phyloP scores from a whole-genome alignment of 805 yeast genomes.

The Candida tibetensis region DNA sequence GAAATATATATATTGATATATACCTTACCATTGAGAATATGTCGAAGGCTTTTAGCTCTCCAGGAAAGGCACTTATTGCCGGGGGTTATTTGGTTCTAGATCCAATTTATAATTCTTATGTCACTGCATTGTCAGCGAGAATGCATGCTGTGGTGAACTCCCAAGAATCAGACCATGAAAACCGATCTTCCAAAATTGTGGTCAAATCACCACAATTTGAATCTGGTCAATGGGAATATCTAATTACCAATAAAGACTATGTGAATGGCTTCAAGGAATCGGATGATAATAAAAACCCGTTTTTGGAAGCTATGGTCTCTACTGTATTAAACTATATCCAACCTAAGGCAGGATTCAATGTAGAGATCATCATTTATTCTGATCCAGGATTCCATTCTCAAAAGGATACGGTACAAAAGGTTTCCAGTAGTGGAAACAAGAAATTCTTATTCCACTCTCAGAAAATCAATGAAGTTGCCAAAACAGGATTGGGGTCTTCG shows the following conservation, averaged over 20 bases:
- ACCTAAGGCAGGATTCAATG: conserved; percentile 27
- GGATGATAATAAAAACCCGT: conserved; percentile 53
- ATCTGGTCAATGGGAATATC: conserved; percentile 67
- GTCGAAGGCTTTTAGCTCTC: conserved; percentile 73
- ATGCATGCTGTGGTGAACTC: conserved; percentile 69
- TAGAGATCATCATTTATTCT: conserved; percentile 65
- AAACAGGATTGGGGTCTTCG: conserved; percentile 94
- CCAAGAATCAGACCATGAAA: conserved; percentile 5
- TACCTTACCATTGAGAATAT: no score
- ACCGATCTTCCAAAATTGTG: conserved; percentile 24
- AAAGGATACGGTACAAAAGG: conserved; percentile 36
- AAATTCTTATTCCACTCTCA: conserved; percentile 58
- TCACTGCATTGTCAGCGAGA: conserved; percentile 82
- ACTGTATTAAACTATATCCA: conserved; percentile 54
- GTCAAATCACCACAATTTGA: conserved; percentile 76
- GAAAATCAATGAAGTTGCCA: conserved; percentile 71
- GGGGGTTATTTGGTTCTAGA: conserved; percentile 94
- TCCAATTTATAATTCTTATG: conserved; percentile 70
- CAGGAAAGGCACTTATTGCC: conserved; percentile 91
- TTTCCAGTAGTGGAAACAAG: conserved; percentile 34
- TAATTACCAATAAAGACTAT: conserved; percentile 27
- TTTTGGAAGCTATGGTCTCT: conserved; percentile 60
- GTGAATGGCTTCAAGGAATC: conserved; percentile 18
- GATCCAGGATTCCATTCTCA: conserved; percentile 91
- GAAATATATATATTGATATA: no score